Conservation (phyloP, 2,329 filamentous ascomycete species). For the Aotearoamyces nothofagi region DNA sequence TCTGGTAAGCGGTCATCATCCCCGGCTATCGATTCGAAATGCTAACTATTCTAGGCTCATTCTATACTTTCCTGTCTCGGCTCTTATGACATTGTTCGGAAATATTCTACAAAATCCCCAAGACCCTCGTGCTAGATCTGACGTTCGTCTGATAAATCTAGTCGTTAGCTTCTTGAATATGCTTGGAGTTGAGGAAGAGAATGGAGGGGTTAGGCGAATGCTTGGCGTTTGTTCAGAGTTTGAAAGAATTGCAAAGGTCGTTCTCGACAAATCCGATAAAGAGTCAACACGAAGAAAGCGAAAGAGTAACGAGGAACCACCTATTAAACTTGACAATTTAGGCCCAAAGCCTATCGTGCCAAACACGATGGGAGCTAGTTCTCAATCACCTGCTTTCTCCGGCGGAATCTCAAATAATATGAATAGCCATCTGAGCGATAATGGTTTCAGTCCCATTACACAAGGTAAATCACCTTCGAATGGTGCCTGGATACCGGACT, state of each 20-base stretch:
- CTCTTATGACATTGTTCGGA: constrained; percentile 86
- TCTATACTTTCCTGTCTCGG: constrained; percentile 90
- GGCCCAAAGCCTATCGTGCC: constrained; percentile 11
- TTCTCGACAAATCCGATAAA: constrained; percentile 82
- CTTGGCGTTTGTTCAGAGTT: constrained; percentile 91
- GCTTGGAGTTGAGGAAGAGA: constrained; percentile 77
- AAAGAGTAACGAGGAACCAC: constrained; percentile 44
- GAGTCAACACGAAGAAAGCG: constrained; percentile 66
- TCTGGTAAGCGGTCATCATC: constrained; percentile 53
- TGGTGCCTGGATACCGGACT: constrained; percentile 9
- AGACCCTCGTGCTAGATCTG: constrained; percentile 74
- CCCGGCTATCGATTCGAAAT: constrained; percentile 3
- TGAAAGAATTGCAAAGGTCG: constrained; percentile 79
- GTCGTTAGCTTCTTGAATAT: constrained; percentile 87
- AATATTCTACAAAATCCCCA: constrained; percentile 93
- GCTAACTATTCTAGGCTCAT: constrained; percentile 49
- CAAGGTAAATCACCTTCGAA: constrained; percentile 9
- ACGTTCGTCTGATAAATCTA: constrained; percentile 79
- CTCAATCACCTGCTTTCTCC: constrained; percentile 11
- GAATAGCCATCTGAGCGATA: constrained; percentile 12
- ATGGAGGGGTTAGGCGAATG: constrained; percentile 86
- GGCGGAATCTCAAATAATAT: constrained; percentile 8
- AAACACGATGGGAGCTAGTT: constrained; percentile 9
- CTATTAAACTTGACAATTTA: constrained; percentile 1
- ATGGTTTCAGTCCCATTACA: constrained; percentile 13